phyloP scores from a whole-genome alignment of 2,329 filamentous ascomycete species.

The Verticillium klebahnii region DNA sequence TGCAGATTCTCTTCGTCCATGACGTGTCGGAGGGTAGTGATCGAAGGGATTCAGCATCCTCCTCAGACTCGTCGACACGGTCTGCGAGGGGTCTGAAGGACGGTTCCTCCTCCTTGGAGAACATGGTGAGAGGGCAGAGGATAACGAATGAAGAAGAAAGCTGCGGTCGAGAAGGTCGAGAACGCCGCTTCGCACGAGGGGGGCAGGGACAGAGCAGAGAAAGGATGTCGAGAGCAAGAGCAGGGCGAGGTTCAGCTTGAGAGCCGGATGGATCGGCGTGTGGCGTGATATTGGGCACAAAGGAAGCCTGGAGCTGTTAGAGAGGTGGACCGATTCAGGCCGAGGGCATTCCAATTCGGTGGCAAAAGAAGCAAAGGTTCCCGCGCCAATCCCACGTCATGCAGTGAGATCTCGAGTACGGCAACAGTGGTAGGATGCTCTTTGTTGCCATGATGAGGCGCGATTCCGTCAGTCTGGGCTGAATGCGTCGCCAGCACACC shows the following conservation, averaged over 20 bases:
- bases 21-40: not conserved
- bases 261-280: not conserved
- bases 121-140: slow-evolving; percentile 12
- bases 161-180: not conserved
- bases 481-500: not conserved
- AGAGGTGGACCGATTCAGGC: not conserved
- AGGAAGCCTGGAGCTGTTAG: not conserved
- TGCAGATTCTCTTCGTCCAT: slow-evolving; percentile 1
- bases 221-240: not conserved
- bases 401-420: not conserved
- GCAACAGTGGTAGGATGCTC: not conserved
- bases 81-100: slow-evolving; percentile 9
- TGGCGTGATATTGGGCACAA: not conserved
- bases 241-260: not conserved
- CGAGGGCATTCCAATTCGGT: not conserved
- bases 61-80: slow-evolving; percentile 12
- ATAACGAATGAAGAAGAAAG: not conserved
- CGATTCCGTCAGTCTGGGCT: not conserved
- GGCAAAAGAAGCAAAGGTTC: not conserved
- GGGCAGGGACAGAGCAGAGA: not conserved
- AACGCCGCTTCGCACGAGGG: not conserved
- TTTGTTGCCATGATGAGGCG: not conserved
- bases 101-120: slow-evolving; percentile 5
- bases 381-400: not conserved
- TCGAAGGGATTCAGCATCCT: slow-evolving; percentile 7